Percentiles rank a stretch among this genome's conserved stretches.
These are phyloP conservation scores for Filobasidium floriforme DNA, from an alignment of 768 basidiomycete genomes.

Conservation along the genomic window DNA sequence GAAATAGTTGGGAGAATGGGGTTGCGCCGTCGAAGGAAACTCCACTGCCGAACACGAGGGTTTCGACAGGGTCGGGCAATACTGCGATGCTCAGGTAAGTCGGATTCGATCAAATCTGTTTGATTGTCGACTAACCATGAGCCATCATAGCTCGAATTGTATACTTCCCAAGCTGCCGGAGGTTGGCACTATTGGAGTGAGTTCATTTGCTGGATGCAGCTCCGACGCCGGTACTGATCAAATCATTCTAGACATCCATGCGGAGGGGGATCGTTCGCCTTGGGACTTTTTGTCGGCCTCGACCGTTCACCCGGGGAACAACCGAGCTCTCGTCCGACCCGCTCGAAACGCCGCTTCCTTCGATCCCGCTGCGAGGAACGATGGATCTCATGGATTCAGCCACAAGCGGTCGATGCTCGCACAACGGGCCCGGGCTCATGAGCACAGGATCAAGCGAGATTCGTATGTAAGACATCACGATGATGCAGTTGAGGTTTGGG, in stretches of 20 bases:
- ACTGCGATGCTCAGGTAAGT: constrained; percentile 20
- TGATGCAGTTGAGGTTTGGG: constrained; percentile 11
- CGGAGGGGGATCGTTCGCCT: not conserved
- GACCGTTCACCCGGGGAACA: not conserved
- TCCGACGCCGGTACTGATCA: not conserved
- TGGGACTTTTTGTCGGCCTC: constrained; percentile 12
- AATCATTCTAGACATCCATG: constrained; percentile 3
- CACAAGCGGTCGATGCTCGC: constrained; percentile 9
- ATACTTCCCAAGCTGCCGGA: constrained; percentile 2
- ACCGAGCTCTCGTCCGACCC: not conserved
- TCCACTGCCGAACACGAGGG: not conserved
- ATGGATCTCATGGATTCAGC: not conserved
- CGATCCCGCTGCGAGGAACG: not conserved
- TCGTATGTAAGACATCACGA: not conserved
- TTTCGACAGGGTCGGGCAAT: not conserved
- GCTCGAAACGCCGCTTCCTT: not conserved
- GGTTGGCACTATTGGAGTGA: constrained; percentile 23
- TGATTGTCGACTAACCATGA: not conserved
- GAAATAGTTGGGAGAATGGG: constrained; percentile 19
- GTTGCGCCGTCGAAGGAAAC: constrained; percentile 9
- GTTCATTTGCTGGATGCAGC: not conserved
- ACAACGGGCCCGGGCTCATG: not conserved
- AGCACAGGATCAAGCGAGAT: not conserved
- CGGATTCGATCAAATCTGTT: not conserved
- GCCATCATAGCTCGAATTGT: constrained; percentile 4